Conservation (phyloP, 2,329 filamentous ascomycete genomes). For the Fonsecaea pedrosoi region DNA sequence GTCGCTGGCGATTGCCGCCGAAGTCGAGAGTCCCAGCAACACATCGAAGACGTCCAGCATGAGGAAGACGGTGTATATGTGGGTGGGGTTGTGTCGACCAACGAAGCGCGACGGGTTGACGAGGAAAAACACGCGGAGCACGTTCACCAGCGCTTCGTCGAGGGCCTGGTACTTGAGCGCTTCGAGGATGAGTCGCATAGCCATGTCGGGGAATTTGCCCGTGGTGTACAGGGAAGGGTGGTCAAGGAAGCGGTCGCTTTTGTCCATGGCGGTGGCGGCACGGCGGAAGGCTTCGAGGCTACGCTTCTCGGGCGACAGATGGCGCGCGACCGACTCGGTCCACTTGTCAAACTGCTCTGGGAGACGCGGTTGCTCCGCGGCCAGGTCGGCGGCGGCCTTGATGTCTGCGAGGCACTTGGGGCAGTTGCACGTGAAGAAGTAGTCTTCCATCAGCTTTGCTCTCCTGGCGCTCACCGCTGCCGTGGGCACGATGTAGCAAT, state of each 20-base stretch:
- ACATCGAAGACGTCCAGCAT: slow-evolving; percentile 27
- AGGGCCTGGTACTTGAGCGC: slow-evolving; percentile 19
- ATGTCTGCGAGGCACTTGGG: slow-evolving; percentile 20
- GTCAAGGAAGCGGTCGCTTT: slow-evolving; percentile 23
- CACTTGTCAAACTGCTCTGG: slow-evolving; percentile 22
- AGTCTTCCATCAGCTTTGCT: slow-evolving; percentile 59
- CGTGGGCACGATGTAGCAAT: slow-evolving; percentile 67
- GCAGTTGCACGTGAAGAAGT: slow-evolving; percentile 66
- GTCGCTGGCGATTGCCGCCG: not conserved
- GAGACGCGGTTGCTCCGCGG: slow-evolving; percentile 9
- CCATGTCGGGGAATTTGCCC: slow-evolving; percentile 22
- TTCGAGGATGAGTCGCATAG: slow-evolving; percentile 16
- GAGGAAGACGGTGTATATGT: slow-evolving; percentile 28
- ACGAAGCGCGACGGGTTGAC: slow-evolving; percentile 23
- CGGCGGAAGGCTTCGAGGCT: not conserved
- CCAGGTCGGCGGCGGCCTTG: slow-evolving; percentile 18
- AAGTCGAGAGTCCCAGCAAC: slow-evolving; percentile 10
- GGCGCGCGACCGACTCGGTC: slow-evolving; percentile 14
- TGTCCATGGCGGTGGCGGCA: slow-evolving; percentile 15
- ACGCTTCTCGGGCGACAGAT: slow-evolving; percentile 8
- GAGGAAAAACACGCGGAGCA: slow-evolving; percentile 28
- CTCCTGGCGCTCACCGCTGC: slow-evolving; percentile 57
- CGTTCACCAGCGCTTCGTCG: slow-evolving; percentile 25
- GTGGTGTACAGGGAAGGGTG: slow-evolving; percentile 25
- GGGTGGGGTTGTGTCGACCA: slow-evolving; percentile 25